These are phyloP conservation scores for Aspergillus awamori DNA, from an alignment of 2,329 filamentous ascomycete genomes.

Conservation along the genomic window DNA sequence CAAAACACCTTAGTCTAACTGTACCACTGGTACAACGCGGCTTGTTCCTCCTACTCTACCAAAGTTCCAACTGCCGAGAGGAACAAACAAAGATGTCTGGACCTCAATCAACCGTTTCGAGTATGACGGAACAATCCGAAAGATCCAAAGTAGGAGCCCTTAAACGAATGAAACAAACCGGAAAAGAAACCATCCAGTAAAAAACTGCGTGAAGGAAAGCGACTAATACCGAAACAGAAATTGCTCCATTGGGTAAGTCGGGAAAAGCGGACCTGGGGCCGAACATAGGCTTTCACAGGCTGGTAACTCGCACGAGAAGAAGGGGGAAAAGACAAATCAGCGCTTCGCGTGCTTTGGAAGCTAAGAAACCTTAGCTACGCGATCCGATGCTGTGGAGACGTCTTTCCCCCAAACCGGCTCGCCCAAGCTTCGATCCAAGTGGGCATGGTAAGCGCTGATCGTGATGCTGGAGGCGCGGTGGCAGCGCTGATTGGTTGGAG, in stretches of 20 bases:
- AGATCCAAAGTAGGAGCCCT: too few species aligned
- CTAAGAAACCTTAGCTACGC: not conserved
- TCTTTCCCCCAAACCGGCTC: not conserved
- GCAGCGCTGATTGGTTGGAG: not conserved
- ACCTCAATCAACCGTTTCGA: too few species aligned
- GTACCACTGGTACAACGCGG: too few species aligned
- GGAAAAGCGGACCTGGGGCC: slow-evolving; percentile 1
- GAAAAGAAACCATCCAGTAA: too few species aligned
- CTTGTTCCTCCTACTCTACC: too few species aligned
- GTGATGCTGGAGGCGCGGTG: not conserved
- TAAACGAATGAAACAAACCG: too few species aligned
- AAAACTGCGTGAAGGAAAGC: too few species aligned
- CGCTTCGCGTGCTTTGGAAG: not conserved
- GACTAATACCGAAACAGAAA: slow-evolving; percentile 1
- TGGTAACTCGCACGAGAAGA: not conserved
- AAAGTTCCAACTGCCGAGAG: too few species aligned
- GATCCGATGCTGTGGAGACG: not conserved
- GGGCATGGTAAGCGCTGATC: not conserved
- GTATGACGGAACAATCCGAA: too few species aligned
- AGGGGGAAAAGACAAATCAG: too few species aligned
- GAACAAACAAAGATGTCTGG: too few species aligned
- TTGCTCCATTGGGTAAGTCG: not conserved
- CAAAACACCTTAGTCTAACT: too few species aligned
- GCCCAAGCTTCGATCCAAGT: slow-evolving; percentile 2
- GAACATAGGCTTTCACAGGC: not conserved